Percentiles rank a stretch among this genome's conserved stretches.
Evolutionary conservation across 2,329 filamentous ascomycete species (phyloP).

Genomic region (Colletotrichum siamense): DNA sequence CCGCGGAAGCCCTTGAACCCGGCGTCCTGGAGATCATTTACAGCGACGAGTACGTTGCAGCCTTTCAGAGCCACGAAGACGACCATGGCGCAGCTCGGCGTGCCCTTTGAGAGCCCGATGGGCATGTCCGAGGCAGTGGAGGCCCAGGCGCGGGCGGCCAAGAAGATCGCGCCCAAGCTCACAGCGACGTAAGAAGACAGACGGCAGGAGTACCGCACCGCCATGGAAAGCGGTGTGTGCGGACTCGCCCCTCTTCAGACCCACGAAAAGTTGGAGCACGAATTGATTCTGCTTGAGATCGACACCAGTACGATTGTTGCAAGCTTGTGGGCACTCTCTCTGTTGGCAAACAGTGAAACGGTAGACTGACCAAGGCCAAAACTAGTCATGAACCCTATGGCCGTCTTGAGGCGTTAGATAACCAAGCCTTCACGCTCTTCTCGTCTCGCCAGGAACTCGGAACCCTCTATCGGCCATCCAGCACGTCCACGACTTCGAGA

Average conservation of each 20-base stretch:
- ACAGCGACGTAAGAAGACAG: too few species aligned
- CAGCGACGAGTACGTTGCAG: too few species aligned
- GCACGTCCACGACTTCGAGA: background rate
- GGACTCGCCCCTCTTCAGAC: fast-evolving
- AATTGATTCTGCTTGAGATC: fast-evolving
- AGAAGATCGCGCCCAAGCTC: too few species aligned
- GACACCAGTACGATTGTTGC: background rate
- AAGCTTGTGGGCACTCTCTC: background rate
- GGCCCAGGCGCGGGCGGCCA: too few species aligned
- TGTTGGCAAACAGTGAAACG: background rate
- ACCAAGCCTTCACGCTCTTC: background rate
- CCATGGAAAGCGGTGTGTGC: too few species aligned
- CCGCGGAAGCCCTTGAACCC: too few species aligned
- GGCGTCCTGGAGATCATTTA: too few species aligned
- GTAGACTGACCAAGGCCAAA: background rate
- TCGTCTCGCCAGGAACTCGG: background rate
- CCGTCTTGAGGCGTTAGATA: background rate
- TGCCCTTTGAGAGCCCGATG: too few species aligned
- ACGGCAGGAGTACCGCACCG: too few species aligned
- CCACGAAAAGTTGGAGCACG: fast-evolving
- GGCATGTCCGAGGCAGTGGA: too few species aligned
- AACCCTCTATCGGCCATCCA: background rate
- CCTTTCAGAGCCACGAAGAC: too few species aligned
- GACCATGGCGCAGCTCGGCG: too few species aligned
- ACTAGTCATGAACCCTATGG: background rate